Evolutionary conservation across 768 basidiomycete species (phyloP), one percentile per base, ranked within the genome.

Genomic region (Psilocybe sp.): DNA sequence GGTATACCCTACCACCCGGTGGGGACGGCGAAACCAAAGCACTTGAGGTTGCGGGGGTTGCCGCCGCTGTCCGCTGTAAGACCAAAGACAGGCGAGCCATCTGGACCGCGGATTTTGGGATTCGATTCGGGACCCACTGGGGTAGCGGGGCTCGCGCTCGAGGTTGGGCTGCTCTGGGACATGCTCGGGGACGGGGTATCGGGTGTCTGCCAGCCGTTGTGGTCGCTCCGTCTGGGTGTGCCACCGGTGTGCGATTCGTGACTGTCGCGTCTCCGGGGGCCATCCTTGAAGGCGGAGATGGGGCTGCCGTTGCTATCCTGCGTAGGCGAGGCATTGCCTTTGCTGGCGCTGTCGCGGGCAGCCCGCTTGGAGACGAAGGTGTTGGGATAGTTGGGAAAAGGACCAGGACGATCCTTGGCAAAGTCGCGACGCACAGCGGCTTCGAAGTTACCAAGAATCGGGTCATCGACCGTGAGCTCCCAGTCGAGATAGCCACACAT

Each of bases 401-500:
- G 23, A 7, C 23, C 76, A 0, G 80, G 78, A 1, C 65, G 59
- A 4, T 78, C 60, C 13, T 68, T 65, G 13, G 60, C 49, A 53
- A 88, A 90, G 48, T 91, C 88, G 9, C 72, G 71, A 32, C 73
- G 72, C 0, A 88, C 79, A 60, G 78, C 78, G 0, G 61, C 60
- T 58, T 89, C 84, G 60, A 90, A 90, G 35, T 78, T 81, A 3
- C 60, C 54, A 0, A 91, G 69, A 0, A 82, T 82, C 0, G 72
- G 61, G 0, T 83, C 79, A 45, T 89, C 87, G 45, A 90, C 85
- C 38, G 84, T 88, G 6, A 91, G 73, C 61, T 90, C 87, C 94
- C 93, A 98, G 64, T 96, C 94, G 39, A 99, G 73, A 62, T 98
- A 98, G 13, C 81, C 75, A 60, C 79, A 92, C 86, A 97, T 93